Evolutionary conservation across 2,329 filamentous ascomycete genomes (phyloP).

Genomic region (Aspergillus pseudotamarii): DNA sequence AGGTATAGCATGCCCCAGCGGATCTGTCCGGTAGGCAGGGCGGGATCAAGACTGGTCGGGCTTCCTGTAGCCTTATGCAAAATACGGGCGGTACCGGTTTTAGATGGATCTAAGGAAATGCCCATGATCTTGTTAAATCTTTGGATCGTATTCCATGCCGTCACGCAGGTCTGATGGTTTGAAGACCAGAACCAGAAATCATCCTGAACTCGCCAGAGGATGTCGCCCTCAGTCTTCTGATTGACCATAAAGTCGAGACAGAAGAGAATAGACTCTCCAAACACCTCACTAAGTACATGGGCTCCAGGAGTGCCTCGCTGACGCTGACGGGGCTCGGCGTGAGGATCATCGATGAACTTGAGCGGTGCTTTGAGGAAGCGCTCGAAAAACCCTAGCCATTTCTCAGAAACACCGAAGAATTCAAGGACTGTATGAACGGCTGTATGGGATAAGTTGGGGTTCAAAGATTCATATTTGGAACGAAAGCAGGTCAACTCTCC

Average conservation of each 20-base stretch:
- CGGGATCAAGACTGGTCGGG: not conserved
- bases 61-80: not conserved
- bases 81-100: conserved; percentile 9
- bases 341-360: conserved; percentile 13
- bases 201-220: conserved; percentile 18
- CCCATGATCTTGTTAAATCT: conserved; percentile 14
- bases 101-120: not conserved
- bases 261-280: conserved; percentile 16
- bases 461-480: conserved; percentile 11
- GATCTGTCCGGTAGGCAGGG: conserved; percentile 11
- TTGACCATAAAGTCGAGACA: conserved; percentile 19
- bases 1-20: conserved; percentile 20
- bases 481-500: conserved; percentile 18
- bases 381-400: conserved; percentile 16
- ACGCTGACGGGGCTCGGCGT: conserved; percentile 8
- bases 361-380: conserved; percentile 12
- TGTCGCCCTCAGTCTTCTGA: conserved; percentile 10
- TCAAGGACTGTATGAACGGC: conserved; percentile 11
- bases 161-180: conserved; percentile 7
- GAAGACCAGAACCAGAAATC: conserved; percentile 20
- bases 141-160: conserved; percentile 12
- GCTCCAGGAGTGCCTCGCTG: conserved; percentile 13
- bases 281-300: conserved; percentile 17
- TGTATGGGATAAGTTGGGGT: conserved; percentile 10
- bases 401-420: conserved; percentile 15